Evolutionary conservation across 805 yeast species (phyloP), one percentile per base, ranked within the genome.

Genomic region (Candida koratica): DNA sequence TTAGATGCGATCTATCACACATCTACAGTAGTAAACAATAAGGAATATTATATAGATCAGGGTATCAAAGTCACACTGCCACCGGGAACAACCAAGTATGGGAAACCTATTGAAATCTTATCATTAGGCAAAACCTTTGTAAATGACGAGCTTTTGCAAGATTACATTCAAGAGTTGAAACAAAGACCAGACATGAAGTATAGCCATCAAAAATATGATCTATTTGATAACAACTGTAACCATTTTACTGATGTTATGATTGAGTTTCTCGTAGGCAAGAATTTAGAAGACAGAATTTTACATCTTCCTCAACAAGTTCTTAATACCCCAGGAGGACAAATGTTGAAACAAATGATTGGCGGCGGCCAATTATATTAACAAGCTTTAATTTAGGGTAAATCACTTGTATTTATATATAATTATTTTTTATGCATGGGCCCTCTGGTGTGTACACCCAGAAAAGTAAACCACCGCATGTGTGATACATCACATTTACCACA

Each of bases 1-100:
- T 51, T 77, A 6, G 84, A 79, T 18, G 87, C 85, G 10, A 69
- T 80, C 5, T 81, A 80, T 65, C 87, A 80, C 52, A 79, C 85
- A 1, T 67, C 77, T 2, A 72, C 78, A 1, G 77, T 77, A 8
- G 64, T 73, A 13, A 63, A 67, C 45, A 71, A 66, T n/a, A 61
- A 60, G 34, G 87, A 80, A 47, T 65, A 71, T 44, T 80, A 69
- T 48, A 77, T 75, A 35, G 83, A 81, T 39, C 69, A 69, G 25
- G 85, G 84, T 11, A 75, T 81, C 29, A 63, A 60, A 23, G 36
- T 35, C 3, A 43, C 43, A 3, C 38, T 48, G 9, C 36, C 38
- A 1, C 77, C 83, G 0, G 85, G 82, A 0, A 48, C 45, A 16
- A 71, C 84, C 15, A 77, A 78, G 46, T 76, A 77, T 44, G 87